Base-by-base conservation (phyloP, 257 asterid species). In the Salvia hispanica region DNA sequence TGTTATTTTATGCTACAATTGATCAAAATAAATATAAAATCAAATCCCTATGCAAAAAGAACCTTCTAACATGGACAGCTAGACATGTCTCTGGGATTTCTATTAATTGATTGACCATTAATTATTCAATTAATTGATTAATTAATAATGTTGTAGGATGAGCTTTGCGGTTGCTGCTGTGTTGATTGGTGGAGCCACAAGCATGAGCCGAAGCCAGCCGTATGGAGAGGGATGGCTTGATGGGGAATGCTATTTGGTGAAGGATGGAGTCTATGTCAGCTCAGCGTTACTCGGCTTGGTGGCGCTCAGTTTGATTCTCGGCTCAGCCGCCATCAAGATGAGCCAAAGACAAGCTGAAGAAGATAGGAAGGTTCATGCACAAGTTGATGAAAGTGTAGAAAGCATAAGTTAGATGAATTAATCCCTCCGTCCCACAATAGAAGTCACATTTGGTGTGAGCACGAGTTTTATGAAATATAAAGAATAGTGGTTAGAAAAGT, bases 201-300 rank as follows among this genome's bases (percentile, higher is more conserved):
- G 93, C 81, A 87, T 90, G 89, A 90, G 71, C 76, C 75, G 43
- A 61, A 72, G 72, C 10, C 96, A 90, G 53, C 51, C 42, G 3
- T 46, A 76, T 21, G 95, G 96, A 40, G 85, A 83, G 70, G 96
- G 95, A 40, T 90, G 96, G 95, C 25, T 90, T 58, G 84, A 84
- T 78, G 93, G 90, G 15, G 86, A 86, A 18, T 88, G 89, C 74
- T 67, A 67, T 64, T 43, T 67, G 40, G 45, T 67, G 16, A 67
- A 28, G 58, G 84, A 84, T 64, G 95, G 95, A 47, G 82, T 84
- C 28, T 86, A 50, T 9, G 15, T 55, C 51, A 2, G 75, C 28
- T 82, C 91, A 0, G 87, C 81, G 6, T 2, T 79, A 2, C 65
- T 88, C 36, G 80, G 76, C 40, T 58, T 82, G 39, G 9, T 72